Evolutionary conservation across 2,329 filamentous ascomycete species (phyloP), one percentile per base, ranked within the genome.

Genomic region (Alternaria rosae): DNA sequence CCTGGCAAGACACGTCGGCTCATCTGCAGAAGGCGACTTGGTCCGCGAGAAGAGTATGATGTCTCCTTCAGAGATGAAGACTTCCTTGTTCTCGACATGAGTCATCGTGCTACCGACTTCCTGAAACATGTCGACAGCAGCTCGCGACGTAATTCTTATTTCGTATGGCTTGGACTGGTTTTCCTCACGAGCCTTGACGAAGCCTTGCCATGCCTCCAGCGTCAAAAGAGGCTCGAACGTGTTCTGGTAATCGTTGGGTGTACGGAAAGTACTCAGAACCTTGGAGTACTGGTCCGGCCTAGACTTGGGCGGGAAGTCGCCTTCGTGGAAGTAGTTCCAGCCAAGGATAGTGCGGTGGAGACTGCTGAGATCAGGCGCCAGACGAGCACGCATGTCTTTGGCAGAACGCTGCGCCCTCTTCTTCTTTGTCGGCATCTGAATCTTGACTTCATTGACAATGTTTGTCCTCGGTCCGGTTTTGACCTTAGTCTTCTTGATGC

Each of bases 201-300:
- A 95, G 5, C 92, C 92, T 75, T 96, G 92, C 95, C 95, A 99
- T 28, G 94, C 94, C 82, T 99, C 95, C 25, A 97, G 90, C 28
- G 95, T 89, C 32, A 99, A 85, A 21, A 99, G 84, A 6, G 94
- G 94, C 68, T 96, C 90, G 79, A 99, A 99, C 0, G 93, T 97
- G 61, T 88, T 85, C 76, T 96, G 92, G 76, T 99, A 99, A 52
- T 92, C 89, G 44, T 82, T 82, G 0, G 93, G 91, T 69, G 93
- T 89, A 26, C 84, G 79, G 79, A 97, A 99, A 1, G 88, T 88
- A 64, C 92, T 90, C 6, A 91, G 89, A 11, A 99, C 94, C 56
- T 88, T 84, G 48, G 86, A 88, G 74, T 94, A 97, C 45, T 88
- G 85, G 50, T 89, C 89, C 15, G 88, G 88, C 54, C 88, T 90